These are phyloP conservation scores for Penicillium olsonii DNA, from an alignment of 2,329 filamentous ascomycete genomes.

Conservation along the genomic window DNA sequence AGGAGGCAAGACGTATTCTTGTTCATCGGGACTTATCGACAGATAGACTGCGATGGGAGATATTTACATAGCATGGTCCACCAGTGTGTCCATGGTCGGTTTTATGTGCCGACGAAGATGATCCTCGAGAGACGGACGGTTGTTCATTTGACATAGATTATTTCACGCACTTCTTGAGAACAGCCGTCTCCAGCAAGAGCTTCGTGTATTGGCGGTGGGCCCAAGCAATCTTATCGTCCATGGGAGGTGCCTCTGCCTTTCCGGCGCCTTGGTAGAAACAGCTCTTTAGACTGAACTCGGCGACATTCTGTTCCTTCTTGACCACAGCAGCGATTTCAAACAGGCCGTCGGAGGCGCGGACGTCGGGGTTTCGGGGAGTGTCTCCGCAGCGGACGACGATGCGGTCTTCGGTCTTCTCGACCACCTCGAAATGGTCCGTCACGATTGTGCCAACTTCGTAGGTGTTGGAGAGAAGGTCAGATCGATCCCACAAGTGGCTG, in stretches of 20 bases:
- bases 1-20: background rate
- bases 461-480: conserved; percentile 55
- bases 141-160: background rate
- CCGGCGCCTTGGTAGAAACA: conserved; percentile 60
- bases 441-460: conserved; percentile 66
- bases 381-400: conserved; percentile 69
- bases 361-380: conserved; percentile 58
- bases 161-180: conserved; percentile 30
- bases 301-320: conserved; percentile 60
- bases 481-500: conserved; percentile 61
- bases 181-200: conserved; percentile 57
- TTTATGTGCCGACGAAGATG: background rate
- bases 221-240: conserved; percentile 52
- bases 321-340: conserved; percentile 65
- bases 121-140: background rate
- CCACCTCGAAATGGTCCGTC: conserved; percentile 72
- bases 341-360: conserved; percentile 64
- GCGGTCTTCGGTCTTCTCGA: conserved; percentile 61
- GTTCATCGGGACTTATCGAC: background rate
- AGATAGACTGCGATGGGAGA: conserved; percentile 10
- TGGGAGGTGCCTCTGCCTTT: conserved; percentile 44
- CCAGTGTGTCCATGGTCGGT: background rate
- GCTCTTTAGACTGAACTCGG: conserved; percentile 67
- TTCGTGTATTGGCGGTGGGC: conserved; percentile 59
- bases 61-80: conserved; percentile 19